A percentile compares a stretch with the other conserved stretches of the same genome.
Conservation (phyloP, 768 basidiomycete genomes). For the Rhizopogon vesiculosus region DNA sequence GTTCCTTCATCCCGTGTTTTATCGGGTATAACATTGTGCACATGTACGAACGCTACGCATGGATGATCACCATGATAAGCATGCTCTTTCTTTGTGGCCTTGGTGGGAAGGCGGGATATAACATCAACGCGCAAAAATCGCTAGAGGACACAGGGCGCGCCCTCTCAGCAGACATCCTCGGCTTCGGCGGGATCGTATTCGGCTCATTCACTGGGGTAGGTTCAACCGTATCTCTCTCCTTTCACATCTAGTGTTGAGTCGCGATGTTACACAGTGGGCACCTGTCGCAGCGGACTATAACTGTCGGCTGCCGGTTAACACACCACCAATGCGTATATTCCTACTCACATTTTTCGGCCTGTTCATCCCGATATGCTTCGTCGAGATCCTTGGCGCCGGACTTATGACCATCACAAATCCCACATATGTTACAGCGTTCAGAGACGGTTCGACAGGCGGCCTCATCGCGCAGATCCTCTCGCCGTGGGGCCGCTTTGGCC, state of each 20-base stretch:
- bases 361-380: slow-evolving; percentile 42
- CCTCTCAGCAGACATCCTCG: slow-evolving; percentile 43
- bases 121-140: slow-evolving; percentile 37
- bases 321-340: slow-evolving; percentile 39
- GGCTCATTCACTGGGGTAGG: slow-evolving; percentile 40
- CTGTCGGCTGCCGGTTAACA: slow-evolving; percentile 41
- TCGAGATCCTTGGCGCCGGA: slow-evolving; percentile 29
- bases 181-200: slow-evolving; percentile 50
- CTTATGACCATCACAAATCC: slow-evolving; percentile 38
- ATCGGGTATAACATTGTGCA: slow-evolving; percentile 44
- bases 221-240: neutral
- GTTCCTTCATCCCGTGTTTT: slow-evolving; percentile 40
- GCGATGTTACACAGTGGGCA: slow-evolving; percentile 31
- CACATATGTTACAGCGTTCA: slow-evolving; percentile 36
- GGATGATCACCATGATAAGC: slow-evolving; percentile 43
- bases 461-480: slow-evolving; percentile 38
- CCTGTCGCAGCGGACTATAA: slow-evolving; percentile 54
- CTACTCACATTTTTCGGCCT: slow-evolving; percentile 46
- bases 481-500: slow-evolving; percentile 39
- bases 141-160: slow-evolving; percentile 39
- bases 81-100: slow-evolving; percentile 50
- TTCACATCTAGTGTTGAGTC: neutral
- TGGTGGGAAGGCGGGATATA: slow-evolving; percentile 41
- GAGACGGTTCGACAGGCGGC: slow-evolving; percentile 37
- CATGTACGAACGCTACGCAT: slow-evolving; percentile 51